Evolutionary conservation across 176 grass and related monocot species (phyloP).

Genomic region (Aechmea fasciata): DNA sequence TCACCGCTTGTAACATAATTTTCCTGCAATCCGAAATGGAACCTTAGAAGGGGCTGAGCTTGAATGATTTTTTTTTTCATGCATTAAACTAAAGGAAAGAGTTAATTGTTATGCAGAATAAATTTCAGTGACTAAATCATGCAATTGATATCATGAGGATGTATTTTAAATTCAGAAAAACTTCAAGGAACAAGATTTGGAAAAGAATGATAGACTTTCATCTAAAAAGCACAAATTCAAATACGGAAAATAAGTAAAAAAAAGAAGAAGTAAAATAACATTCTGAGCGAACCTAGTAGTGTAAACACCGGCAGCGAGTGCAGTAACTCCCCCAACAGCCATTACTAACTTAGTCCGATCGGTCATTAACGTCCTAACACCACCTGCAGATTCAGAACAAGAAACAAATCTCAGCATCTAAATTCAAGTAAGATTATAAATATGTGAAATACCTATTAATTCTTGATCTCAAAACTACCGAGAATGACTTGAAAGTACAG

Average conservation of each 20-base stretch:
- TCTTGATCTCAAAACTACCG: too few relatives aligned
- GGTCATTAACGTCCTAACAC: constrained; percentile 60
- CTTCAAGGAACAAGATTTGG: neutral
- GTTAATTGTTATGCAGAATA: too few relatives aligned
- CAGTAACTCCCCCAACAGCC: constrained; percentile 85
- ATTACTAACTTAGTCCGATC: constrained; percentile 75
- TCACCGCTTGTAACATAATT: too few relatives aligned
- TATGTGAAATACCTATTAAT: too few relatives aligned
- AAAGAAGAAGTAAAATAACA: constrained; percentile 16
- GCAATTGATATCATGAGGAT: neutral
- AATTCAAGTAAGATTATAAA: neutral
- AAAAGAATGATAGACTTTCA: neutral
- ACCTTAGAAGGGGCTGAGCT: too few relatives aligned
- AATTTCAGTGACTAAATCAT: too few relatives aligned
- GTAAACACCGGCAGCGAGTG: constrained; percentile 81
- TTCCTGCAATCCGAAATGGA: too few relatives aligned
- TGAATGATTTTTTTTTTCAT: too few relatives aligned
- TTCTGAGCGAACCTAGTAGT: constrained; percentile 61
- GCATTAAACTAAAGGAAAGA: too few relatives aligned
- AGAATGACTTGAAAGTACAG: too few relatives aligned
- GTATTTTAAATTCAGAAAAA: neutral
- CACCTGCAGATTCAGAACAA: constrained; percentile 47
- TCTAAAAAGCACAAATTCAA: neutral
- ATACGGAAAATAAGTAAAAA: constrained; percentile 1
- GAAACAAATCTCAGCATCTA: constrained; percentile 17